Base-by-base conservation (phyloP, 257 asterid species). In the Phtheirospermum japonicum region DNA sequence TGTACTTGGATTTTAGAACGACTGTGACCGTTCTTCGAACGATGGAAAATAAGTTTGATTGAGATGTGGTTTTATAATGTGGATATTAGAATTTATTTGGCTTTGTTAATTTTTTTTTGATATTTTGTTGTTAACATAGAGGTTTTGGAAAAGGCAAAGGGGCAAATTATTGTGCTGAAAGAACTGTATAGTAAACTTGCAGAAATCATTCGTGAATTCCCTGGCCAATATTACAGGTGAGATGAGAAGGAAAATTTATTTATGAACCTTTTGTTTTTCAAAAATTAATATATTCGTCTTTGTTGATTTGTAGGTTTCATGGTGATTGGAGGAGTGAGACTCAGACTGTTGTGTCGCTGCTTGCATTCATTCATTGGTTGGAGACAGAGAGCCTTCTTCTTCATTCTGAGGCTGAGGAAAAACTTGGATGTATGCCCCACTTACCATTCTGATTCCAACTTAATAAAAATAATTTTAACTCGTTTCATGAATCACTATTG, bases 301-400 rank as follows among this genome's bases (percentile, higher is more conserved):
- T 32, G 66, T 60, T 65, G 49, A 51, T 61, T 50, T 61, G 59
- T 66, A 80, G 99, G 82, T 87, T 80, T 73, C 95, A 93, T 40
- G 91, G 88, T 54, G 97, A 89, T 80, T 89, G 97, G 97, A 85
- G 79, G 80, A 82, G 79, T 58, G 97, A 93, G 79, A 78, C 96
- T 0, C 97, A 93, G 74, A 66, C 81, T 9, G 95, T 71, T n/a
- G 97, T 87, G 42, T 85, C 96, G 5, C 68, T 89, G 73, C 82
- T 93, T 53, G 97, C 94, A 42, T 93, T 83, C 79, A 93, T 87
- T 78, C 97, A 89, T 71, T 93, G 85, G 85, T 66, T 93, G 61
- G 99, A 93, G 68, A 85, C 85, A 0, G 97, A 94, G 72, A 66
- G 70, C 59, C 94, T 93, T 45, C 91, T 93, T 63, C 75, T 89